A percentile compares a stretch with the other conserved stretches of the same genome.
Conservation (phyloP, 2,329 filamentous ascomycete species). For the Trichoderma endophyticum region DNA sequence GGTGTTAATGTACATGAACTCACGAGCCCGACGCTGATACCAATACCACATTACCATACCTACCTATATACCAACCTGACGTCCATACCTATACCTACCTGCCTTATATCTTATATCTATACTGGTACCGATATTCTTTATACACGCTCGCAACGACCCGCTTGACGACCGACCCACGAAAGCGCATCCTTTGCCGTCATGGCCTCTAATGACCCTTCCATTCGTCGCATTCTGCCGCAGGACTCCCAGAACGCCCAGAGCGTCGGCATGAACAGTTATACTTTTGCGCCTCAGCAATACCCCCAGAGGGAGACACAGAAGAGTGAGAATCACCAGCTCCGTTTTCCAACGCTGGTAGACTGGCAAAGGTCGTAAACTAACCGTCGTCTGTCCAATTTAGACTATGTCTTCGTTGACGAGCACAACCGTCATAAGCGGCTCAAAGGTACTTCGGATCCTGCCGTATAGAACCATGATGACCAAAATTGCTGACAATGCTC, state of each 20-base stretch:
- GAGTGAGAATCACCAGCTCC: conserved; percentile 53
- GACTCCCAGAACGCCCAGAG: conserved; percentile 49
- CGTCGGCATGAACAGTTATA: conserved; percentile 63
- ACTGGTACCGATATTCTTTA: background rate
- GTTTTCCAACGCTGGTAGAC: background rate
- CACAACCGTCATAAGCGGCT: conserved; percentile 96
- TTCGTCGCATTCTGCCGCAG: conserved; percentile 63
- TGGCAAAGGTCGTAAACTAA: conserved; percentile 13
- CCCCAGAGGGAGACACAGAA: conserved; percentile 71
- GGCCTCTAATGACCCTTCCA: conserved; percentile 58
- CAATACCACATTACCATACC: background rate
- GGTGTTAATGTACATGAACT: conserved; percentile 11
- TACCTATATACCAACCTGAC: background rate
- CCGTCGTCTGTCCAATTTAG: conserved; percentile 42
- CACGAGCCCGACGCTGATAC: background rate
- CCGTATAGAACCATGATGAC: background rate
- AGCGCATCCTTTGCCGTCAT: conserved; percentile 38
- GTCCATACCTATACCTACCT: background rate
- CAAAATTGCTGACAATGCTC: background rate
- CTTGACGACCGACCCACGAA: background rate
- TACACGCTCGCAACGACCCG: background rate
- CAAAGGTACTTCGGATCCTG: conserved; percentile 63
- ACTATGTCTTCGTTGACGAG: conserved; percentile 99
- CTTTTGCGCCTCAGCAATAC: conserved; percentile 63
- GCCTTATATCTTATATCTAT: background rate